Conservation (phyloP, 2,329 filamentous ascomycete species). For the Penicillium brevicompactum region DNA sequence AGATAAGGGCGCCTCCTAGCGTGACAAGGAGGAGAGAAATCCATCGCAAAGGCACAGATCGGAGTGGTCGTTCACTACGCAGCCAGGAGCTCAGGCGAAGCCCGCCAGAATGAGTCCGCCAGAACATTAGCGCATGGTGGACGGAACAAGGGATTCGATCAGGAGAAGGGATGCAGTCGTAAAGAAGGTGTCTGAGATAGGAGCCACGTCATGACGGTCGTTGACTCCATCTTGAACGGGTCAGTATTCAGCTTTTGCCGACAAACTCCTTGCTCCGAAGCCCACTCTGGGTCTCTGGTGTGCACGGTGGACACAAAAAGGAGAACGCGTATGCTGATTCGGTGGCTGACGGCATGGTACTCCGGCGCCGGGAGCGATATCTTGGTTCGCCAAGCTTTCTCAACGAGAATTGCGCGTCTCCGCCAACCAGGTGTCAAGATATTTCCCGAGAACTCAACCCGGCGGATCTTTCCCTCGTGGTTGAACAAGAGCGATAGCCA, state of each 20-base stretch:
- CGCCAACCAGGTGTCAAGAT: neutral
- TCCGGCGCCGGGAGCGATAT: neutral
- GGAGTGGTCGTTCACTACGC: slow-evolving; percentile 1
- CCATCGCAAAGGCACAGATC: neutral
- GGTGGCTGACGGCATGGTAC: neutral
- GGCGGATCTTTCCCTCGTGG: neutral
- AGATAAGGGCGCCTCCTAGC: slow-evolving; percentile 9
- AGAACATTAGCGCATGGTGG: slow-evolving; percentile 23
- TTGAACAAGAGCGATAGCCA: neutral
- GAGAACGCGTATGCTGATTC: slow-evolving; percentile 6
- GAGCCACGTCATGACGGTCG: neutral
- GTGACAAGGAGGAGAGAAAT: slow-evolving; percentile 1
- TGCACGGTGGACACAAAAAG: neutral
- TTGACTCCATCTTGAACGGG: neutral
- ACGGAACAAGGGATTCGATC: neutral
- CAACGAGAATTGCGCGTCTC: neutral
- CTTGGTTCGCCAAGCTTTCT: slow-evolving; percentile 1
- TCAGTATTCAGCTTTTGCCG: neutral
- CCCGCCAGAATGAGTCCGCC: slow-evolving; percentile 15
- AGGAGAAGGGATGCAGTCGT: neutral
- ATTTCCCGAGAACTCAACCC: neutral
- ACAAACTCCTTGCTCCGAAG: neutral
- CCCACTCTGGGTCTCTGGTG: slow-evolving; percentile 1
- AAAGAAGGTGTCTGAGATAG: neutral
- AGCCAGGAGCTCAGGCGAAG: slow-evolving; percentile 16